Evolutionary conservation across 2,329 filamentous ascomycete genomes (phyloP), one percentile per base, ranked within the genome.

Genomic region (Endothia cerciana): DNA sequence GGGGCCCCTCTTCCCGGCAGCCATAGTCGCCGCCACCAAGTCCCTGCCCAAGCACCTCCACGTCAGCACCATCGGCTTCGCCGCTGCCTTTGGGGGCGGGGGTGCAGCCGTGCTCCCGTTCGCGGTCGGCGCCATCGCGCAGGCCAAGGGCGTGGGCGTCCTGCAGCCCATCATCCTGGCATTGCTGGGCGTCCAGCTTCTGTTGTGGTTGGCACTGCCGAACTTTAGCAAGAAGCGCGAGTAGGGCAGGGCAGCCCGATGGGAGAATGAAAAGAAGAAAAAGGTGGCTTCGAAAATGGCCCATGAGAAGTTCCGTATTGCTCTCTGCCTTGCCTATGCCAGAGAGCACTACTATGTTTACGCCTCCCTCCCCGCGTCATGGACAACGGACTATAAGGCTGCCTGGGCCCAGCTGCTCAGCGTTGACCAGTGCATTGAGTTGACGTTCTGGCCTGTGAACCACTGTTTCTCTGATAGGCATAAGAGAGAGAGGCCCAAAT

Each of bases 51-150:
- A 83, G 53, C 85, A 91, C 66, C 78, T 93, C n/a, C 92, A 95
- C 73, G 90, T 94, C 40, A 86, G 85, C 28, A 86, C 89, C 0
- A 92, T 95, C 70, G 91, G 91, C 0, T 94, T 95, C 70, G 89
- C 89, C 1, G 87, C 90, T 1, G 91, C 91, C 0, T 88, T 94
- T 75, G 92, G 92, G 0, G 89, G 91, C 0, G 85, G 84, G 30
- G 92, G 92, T 0, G 91, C 89, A 0, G 89, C 90, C 0, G 73
- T 88, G n/a, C 70, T 91, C 77, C 81, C 90, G 65, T 80, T 92
- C 80, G 83, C 85, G 0, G 87, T 91, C 0, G 89, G 89, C 5
- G 87, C 87, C 1, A 84, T 92, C 71, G 89, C 90, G 1, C 81
- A 85, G 70, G 78, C 77, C 1, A 82, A 79, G 68, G 85, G 86